Evolutionary conservation across 179 eudicot species (phyloP).

Genomic region (Carnegiea gigantea): DNA sequence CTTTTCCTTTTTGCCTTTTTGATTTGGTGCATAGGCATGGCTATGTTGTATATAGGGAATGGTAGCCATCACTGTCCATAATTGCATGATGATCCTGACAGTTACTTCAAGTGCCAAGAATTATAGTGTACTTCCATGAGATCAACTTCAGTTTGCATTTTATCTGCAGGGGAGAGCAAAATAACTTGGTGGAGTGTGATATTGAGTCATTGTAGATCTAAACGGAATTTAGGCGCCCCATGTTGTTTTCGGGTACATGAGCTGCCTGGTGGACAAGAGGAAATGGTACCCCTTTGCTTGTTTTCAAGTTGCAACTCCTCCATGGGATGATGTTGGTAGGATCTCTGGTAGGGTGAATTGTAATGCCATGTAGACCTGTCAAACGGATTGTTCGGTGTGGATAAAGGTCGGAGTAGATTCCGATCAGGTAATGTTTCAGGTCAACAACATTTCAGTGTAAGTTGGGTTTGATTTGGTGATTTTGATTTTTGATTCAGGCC

Average conservation of each 20-base stretch:
- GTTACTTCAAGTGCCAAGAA: neutral
- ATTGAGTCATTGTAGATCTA: neutral
- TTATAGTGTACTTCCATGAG: neutral
- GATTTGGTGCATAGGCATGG: neutral
- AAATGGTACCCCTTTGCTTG: too few species aligned
- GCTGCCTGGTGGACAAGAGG: neutral
- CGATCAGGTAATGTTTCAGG: too few species aligned
- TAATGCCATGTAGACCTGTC: too few species aligned
- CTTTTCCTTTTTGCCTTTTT: neutral
- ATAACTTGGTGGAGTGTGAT: neutral
- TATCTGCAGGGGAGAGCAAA: neutral
- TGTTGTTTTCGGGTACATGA: too few species aligned
- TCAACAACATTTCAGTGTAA: too few species aligned
- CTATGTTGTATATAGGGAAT: constrained; percentile 3
- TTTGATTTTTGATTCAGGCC: too few species aligned
- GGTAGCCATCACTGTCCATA: neutral
- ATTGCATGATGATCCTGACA: neutral
- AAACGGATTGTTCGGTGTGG: too few species aligned
- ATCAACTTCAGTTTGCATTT: neutral
- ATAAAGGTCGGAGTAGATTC: too few species aligned
- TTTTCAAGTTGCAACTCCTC: too few species aligned
- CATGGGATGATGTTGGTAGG: too few species aligned
- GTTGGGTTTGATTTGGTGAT: too few species aligned
- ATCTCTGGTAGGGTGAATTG: too few species aligned
- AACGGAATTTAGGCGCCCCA: neutral